Evolutionary conservation across 371 early-diverging fungal genomes (phyloP), one percentile per base, ranked within the genome.

Genomic region (Massospora cicadina): DNA sequence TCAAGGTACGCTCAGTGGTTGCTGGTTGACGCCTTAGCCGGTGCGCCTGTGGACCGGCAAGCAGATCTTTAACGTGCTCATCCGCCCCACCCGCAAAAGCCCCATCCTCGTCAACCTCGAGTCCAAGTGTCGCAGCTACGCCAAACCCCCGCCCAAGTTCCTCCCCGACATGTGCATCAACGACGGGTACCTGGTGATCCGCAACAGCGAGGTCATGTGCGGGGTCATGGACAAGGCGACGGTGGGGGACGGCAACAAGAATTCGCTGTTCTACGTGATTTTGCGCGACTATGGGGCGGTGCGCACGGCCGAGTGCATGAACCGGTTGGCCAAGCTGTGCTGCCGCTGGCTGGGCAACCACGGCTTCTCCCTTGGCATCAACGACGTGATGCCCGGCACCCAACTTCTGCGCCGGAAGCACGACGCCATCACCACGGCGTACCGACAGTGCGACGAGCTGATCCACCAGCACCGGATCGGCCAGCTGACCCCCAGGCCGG

Each of bases 291-390:
- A 86, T 71, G 95, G 97, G 2, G 77, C 89, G 7, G 76, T 79
- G 24, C 87, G 84, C 64, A 91, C 95, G 1, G 92, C 95, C 2
- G 81, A 81, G 58, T 82, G 88, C 70, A 97, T 99, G 97, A 95
- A 94, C 75, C 77, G 91, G 64, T 74, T 96, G 60, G 91, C 97
- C 21, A 96, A 94, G 72, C 76, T 98, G 10, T 90, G 91, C 66
- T 92, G 95, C 2, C 76, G 96, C 55, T 98, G 89, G 87, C 75
- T 95, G 27, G 87, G 87, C 77, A 93, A 96, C 68, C 83, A 88
- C 65, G 98, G 98, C 55, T 97, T 98, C 77, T 95, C 95, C 2
- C 96, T 98, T 66, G 98, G 98, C 66, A 91, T 99, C 65, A 89
- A 91, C 68, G 99, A 99, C 80, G 98, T 98, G n/a, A 88, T 84